Conservation (phyloP, 1,284 basidiomycete genomes). For the Xanthoconium separans region DNA sequence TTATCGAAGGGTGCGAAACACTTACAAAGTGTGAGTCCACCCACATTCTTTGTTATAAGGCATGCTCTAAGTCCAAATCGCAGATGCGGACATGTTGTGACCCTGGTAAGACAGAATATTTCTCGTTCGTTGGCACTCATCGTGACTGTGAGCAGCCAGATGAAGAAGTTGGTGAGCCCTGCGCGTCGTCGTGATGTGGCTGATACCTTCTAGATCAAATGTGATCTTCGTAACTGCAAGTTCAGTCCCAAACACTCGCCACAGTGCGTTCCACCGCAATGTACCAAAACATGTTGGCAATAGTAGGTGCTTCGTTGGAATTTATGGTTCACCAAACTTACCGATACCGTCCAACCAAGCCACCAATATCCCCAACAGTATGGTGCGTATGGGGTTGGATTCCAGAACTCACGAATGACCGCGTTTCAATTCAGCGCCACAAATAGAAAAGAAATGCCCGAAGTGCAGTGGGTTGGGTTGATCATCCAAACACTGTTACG, state of each 20-base stretch:
- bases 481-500: conserved; percentile 9
- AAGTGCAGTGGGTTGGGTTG: conserved; percentile 24
- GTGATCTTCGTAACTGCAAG: conserved; percentile 57
- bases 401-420: conserved; percentile 45
- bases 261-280: conserved; percentile 49
- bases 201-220: conserved; percentile 52
- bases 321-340: conserved; percentile 10
- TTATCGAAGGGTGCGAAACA: conserved; percentile 46
- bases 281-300: conserved; percentile 65
- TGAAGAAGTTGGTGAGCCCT: conserved; percentile 48
- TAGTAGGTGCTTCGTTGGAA: conserved; percentile 48
- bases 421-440: conserved; percentile 40
- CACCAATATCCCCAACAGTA: conserved; percentile 70
- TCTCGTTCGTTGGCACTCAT: conserved; percentile 9
- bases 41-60: not conserved
- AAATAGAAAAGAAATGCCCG: conserved; percentile 35
- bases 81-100: conserved; percentile 62
- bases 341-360: conserved; percentile 34
- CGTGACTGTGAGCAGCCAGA: conserved; percentile 46
- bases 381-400: conserved; percentile 39
- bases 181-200: conserved; percentile 1
- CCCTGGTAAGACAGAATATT: conserved; percentile 41
- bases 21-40: conserved; percentile 44
- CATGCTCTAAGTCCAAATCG: conserved; percentile 9
- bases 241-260: conserved; percentile 61